Conservation (phyloP, 164 flowering plant genomes). For the Nymphaea colorata region DNA sequence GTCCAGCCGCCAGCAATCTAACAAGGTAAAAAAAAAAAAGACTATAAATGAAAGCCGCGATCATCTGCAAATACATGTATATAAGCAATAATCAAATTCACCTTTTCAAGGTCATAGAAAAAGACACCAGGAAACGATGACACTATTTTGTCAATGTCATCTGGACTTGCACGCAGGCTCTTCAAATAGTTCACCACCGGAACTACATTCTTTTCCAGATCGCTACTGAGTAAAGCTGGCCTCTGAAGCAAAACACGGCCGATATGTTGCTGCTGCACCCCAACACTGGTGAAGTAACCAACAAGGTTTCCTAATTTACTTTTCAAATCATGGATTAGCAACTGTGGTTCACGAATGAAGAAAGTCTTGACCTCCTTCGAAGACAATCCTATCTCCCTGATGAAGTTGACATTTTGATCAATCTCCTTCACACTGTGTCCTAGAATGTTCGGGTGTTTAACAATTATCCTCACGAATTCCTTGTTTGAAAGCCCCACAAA, state of each 20-base stretch:
- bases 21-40: too few species aligned
- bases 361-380: neutral
- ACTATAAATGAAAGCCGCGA: neutral
- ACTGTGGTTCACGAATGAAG: neutral
- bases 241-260: neutral
- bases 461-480: neutral
- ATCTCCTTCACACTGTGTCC: neutral
- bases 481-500: neutral
- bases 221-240: neutral
- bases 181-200: neutral
- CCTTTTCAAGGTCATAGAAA: neutral
- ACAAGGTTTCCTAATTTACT: neutral
- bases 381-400: neutral
- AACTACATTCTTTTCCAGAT: neutral
- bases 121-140: neutral
- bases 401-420: neutral
- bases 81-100: neutral
- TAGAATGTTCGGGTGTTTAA: neutral
- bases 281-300: neutral
- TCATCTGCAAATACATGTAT: neutral
- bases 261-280: neutral
- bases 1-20: too few species aligned
- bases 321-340: neutral
- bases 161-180: neutral
- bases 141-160: neutral